Evolutionary conservation across 306 rosid genomes (phyloP), one percentile per base, ranked within the genome.

Genomic region (Elaeagnus macrophylla): DNA sequence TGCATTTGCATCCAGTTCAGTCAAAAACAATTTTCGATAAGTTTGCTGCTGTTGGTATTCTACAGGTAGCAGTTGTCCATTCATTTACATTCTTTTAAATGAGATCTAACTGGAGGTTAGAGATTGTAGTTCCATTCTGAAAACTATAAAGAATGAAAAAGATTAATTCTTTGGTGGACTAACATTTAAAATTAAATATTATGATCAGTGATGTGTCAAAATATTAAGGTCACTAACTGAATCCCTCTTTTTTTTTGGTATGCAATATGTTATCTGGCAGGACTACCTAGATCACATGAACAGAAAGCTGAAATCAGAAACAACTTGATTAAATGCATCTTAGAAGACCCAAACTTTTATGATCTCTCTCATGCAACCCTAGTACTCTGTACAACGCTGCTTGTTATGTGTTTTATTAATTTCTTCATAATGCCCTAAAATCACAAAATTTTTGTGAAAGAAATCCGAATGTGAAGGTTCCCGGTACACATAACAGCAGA

Each of bases 21-120:
- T 56, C 75, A 35, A 91, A 86, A 77, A 77, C 89, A 18, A 76
- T 86, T 15, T 12, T 62, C 13, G 96, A 91, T 76, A 86, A 91
- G 77, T 86, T 91, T 74, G 94, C 97, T 57, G 96, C 97, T 32
- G 94, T 84, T 54, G 94, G 91, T 71, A 86, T 90, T 69, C 97
- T 90, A 57, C 95, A 83, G 82, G 95, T 83, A 68, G 53, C 51
- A 39, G 18, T 56, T 53, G 5, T 46, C 45, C 6, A 14, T 20
- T 54, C 25, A 10, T 41, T 13, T 45, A 12, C 32, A 25, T 37
- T 15, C 6, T 12, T 9, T 17, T 60, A n/a, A 56, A 56, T 63
- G 37, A 5, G 15, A 12, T 58, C 16, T 9, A 42, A 25, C 9
- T 8, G 48, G 20, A 66, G 37, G 12, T 16, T 25, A 35, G 16